phyloP scores from a whole-genome alignment of 2,329 filamentous ascomycete genomes.

The Fusarium tricinctum region DNA sequence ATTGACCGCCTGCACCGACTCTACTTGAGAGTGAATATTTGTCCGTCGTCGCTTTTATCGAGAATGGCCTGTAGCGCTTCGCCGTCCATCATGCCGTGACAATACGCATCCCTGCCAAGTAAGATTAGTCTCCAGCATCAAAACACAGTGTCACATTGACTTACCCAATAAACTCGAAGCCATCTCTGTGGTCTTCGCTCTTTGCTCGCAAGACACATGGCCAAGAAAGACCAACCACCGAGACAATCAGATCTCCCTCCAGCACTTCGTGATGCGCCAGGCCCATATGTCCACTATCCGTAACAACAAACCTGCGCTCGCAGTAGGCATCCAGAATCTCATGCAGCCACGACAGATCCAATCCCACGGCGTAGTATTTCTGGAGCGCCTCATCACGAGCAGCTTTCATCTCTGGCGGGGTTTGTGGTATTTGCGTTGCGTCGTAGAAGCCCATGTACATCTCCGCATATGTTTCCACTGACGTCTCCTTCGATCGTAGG shows the following conservation, averaged over 20 bases:
- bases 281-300: slow-evolving; percentile 37
- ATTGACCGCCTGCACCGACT: neutral
- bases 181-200: slow-evolving; percentile 8
- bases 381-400: slow-evolving; percentile 1
- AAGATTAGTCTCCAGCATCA: slow-evolving; percentile 1
- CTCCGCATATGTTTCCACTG: slow-evolving; percentile 18
- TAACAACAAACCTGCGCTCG: slow-evolving; percentile 33
- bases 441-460: slow-evolving; percentile 31
- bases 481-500: neutral
- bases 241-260: slow-evolving; percentile 26
- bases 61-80: slow-evolving; percentile 22
- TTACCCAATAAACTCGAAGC: slow-evolving; percentile 44
- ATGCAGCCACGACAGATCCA: slow-evolving; percentile 19
- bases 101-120: slow-evolving; percentile 37
- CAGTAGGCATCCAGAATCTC: slow-evolving; percentile 25
- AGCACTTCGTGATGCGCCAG: slow-evolving; percentile 35
- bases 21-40: slow-evolving; percentile 11
- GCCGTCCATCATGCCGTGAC: slow-evolving; percentile 39
- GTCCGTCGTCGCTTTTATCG: neutral
- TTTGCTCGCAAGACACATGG: slow-evolving; percentile 31
- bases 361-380: slow-evolving; percentile 11
- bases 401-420: slow-evolving; percentile 5
- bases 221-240: slow-evolving; percentile 26
- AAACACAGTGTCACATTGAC: neutral
- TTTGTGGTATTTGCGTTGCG: slow-evolving; percentile 8